These are phyloP conservation scores for Candida sakaeoensis DNA, from an alignment of 805 yeast genomes.

Conservation along the genomic window DNA sequence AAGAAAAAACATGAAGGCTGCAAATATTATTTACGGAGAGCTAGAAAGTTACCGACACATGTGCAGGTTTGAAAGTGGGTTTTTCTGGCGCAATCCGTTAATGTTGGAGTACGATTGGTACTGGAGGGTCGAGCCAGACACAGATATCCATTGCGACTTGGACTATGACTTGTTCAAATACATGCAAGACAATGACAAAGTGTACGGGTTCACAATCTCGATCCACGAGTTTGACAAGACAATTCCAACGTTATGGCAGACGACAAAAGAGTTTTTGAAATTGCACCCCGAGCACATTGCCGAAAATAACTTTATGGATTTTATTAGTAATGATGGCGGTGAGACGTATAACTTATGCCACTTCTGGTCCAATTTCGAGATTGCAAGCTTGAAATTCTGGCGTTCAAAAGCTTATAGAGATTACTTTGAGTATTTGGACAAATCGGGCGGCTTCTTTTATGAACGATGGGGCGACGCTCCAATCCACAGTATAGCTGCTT, in stretches of 20 bases:
- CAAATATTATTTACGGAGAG: conserved; percentile 67
- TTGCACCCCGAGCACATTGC: conserved; percentile 47
- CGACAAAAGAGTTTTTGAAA: conserved; percentile 64
- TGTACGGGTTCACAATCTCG: conserved; percentile 84
- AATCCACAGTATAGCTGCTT: conserved; percentile 82
- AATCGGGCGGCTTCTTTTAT: conserved; percentile 87
- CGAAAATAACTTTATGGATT: conserved; percentile 63
- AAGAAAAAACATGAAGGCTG: conserved; percentile 71
- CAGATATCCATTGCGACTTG: conserved; percentile 76
- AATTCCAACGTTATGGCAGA: conserved; percentile 79
- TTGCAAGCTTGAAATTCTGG: conserved; percentile 73
- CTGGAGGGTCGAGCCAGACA: conserved; percentile 93
- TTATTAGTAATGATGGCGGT: conserved; percentile 68
- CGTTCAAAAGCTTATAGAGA: conserved; percentile 59
- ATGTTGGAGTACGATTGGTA: conserved; percentile 80
- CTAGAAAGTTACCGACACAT: conserved; percentile 80
- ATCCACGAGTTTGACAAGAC: conserved; percentile 81
- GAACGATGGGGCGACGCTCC: conserved; percentile 97
- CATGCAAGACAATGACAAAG: conserved; percentile 71
- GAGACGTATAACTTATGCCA: conserved; percentile 77
- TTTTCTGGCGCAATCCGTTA: conserved; percentile 76
- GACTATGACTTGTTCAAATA: conserved; percentile 83
- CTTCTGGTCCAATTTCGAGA: conserved; percentile 89
- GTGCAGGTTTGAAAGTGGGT: conserved; percentile 91
- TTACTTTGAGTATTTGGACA: conserved; percentile 72